Conservation (phyloP, 352 stramenopile genomes). For the Globisporangium takayamanum region DNA sequence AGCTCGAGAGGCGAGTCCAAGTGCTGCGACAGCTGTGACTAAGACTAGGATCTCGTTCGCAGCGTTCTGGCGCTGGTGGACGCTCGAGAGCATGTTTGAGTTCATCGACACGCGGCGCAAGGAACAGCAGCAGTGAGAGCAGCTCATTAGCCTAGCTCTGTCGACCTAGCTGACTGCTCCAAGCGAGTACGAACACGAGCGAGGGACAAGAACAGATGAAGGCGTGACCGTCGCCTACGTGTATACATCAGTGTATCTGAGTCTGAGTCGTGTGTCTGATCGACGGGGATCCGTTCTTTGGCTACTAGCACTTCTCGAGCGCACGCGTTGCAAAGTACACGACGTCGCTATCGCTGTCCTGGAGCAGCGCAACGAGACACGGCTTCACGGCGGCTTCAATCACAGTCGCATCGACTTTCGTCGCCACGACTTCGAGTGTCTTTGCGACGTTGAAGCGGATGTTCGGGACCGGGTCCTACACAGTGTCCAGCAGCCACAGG, state of each 20-base stretch:
- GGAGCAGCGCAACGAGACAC: conserved; percentile 79
- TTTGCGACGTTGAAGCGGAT: conserved; percentile 99
- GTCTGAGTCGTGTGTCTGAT: no score
- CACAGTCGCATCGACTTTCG: conserved; percentile 54
- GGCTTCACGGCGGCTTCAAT: conserved; percentile 75
- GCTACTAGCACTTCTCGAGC: conserved; percentile 50
- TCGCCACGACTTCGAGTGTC: conserved; percentile 85
- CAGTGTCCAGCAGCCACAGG: not conserved
- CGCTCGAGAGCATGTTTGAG: conserved; percentile 32
- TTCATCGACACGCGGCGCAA: conserved; percentile 9
- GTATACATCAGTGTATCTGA: no score
- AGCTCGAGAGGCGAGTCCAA: not conserved
- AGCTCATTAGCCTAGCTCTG: not conserved
- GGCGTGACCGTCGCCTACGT: no score
- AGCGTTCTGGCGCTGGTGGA: conserved; percentile 52
- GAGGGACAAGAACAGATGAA: not conserved
- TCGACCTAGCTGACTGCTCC: no score
- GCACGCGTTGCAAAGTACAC: conserved; percentile 89
- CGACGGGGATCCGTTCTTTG: not conserved
- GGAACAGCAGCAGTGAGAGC: not conserved
- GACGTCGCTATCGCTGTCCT: conserved; percentile 92
- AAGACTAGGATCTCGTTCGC: conserved; percentile 24
- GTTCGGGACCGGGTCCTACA: conserved; percentile 93
- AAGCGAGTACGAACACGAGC: not conserved
- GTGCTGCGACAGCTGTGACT: not conserved